A percentile compares a stretch with the other conserved stretches of the same genome.
These are phyloP conservation scores for Thalassiosira mediterranea DNA, from an alignment of 352 stramenopile species.

Conservation along the genomic window DNA sequence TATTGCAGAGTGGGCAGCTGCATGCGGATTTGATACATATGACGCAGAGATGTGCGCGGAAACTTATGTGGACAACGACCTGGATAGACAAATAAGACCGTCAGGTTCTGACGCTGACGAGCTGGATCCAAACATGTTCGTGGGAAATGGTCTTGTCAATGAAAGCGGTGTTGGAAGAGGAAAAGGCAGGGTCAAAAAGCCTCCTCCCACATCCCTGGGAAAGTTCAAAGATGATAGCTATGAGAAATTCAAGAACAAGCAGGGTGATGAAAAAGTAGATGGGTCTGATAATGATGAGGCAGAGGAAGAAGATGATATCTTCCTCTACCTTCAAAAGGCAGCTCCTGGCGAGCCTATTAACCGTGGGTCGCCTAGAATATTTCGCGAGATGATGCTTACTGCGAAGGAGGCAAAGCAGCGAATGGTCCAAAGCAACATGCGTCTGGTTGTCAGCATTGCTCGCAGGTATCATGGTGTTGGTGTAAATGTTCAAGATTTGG, in stretches of 20 bases:
- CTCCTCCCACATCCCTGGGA: slow-evolving; percentile 58
- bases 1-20: slow-evolving; percentile 77
- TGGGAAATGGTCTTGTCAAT: slow-evolving; percentile 75
- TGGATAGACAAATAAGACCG: slow-evolving; percentile 64
- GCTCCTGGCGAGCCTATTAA: slow-evolving; percentile 65
- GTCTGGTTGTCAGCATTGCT: slow-evolving; percentile 87
- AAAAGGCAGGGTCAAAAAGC: slow-evolving; percentile 69
- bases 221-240: slow-evolving; percentile 70
- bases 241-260: slow-evolving; percentile 45
- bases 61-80: slow-evolving; percentile 53
- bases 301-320: slow-evolving; percentile 48
- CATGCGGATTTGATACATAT: slow-evolving; percentile 68
- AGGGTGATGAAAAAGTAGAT: slow-evolving; percentile 4
- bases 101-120: slow-evolving; percentile 53
- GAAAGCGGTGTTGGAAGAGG: slow-evolving; percentile 67
- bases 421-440: slow-evolving; percentile 88
- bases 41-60: slow-evolving; percentile 48
- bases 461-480: slow-evolving; percentile 83
- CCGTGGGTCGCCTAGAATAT: slow-evolving; percentile 67
- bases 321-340: slow-evolving; percentile 35
- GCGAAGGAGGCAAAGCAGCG: slow-evolving; percentile 79
- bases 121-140: slow-evolving; percentile 79
- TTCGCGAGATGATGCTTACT: slow-evolving; percentile 77
- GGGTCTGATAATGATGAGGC: slow-evolving; percentile 10
- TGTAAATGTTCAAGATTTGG: slow-evolving; percentile 85